These are phyloP conservation scores for Phytophthora boehmeriae DNA, from an alignment of 352 stramenopile species.

Conservation along the genomic window DNA sequence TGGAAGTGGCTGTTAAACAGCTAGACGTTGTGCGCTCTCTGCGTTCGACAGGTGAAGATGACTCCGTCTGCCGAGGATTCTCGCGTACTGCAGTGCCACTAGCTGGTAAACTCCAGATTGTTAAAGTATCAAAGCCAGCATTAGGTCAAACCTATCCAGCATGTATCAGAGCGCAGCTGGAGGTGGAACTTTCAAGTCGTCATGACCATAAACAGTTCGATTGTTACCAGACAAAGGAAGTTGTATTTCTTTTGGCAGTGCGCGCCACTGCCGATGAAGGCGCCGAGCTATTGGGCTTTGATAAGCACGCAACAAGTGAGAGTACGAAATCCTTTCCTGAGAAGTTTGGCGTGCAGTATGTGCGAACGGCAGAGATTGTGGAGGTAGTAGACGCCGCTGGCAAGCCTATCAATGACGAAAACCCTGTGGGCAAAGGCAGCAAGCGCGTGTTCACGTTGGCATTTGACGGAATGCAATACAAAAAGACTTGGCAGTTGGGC, in stretches of 20 bases:
- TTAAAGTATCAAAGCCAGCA: slow-evolving; percentile 87
- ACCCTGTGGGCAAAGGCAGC: slow-evolving; percentile 51
- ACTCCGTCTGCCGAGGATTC: slow-evolving; percentile 70
- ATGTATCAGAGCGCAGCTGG: slow-evolving; percentile 86
- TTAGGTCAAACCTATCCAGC: slow-evolving; percentile 89
- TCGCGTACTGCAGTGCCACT: slow-evolving; percentile 49
- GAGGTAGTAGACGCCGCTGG: slow-evolving; percentile 83
- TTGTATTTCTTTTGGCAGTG: slow-evolving; percentile 94
- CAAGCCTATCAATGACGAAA: slow-evolving; percentile 50
- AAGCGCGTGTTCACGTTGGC: slow-evolving; percentile 90
- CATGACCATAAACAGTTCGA: slow-evolving; percentile 84
- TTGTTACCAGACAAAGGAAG: slow-evolving; percentile 90
- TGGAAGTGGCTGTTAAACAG: slow-evolving; percentile 89
- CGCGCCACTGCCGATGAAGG: slow-evolving; percentile 67
- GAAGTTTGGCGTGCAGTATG: slow-evolving; percentile 87
- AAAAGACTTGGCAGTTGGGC: slow-evolving; percentile 75
- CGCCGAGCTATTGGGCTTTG: slow-evolving; percentile 65
- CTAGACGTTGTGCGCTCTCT: slow-evolving; percentile 58
- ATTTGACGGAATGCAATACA: slow-evolving; percentile 95
- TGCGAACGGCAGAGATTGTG: slow-evolving; percentile 84
- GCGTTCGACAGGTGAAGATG: slow-evolving; percentile 39
- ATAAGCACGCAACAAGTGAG: slow-evolving; percentile 12
- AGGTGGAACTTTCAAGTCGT: slow-evolving; percentile 79
- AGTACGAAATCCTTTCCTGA: slow-evolving; percentile 75
- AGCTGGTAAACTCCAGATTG: slow-evolving; percentile 53